A percentile compares a stretch with the other conserved stretches of the same genome.
phyloP scores from a whole-genome alignment of 2,329 filamentous ascomycete genomes.

The Pseudogymnoascus sp. region DNA sequence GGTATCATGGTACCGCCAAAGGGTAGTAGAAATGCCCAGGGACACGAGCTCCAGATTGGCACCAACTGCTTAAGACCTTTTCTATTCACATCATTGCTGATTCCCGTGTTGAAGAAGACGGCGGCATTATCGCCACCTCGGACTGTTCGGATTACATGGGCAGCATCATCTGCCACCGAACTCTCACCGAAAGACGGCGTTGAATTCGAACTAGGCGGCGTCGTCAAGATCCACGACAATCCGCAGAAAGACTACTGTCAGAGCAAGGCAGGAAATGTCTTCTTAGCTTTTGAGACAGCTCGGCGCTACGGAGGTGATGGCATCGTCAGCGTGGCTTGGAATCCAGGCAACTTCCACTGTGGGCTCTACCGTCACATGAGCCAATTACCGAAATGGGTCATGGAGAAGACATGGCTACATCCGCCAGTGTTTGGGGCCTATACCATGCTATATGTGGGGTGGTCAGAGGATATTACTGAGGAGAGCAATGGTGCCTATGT shows the following conservation, averaged over 20 bases:
- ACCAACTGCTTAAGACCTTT: conserved; percentile 13
- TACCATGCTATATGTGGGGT: too few species aligned
- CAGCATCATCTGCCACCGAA: background rate
- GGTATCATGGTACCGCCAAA: conserved; percentile 18
- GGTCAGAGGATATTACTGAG: too few species aligned
- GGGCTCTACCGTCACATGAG: background rate
- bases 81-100: conserved; percentile 27
- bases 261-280: conserved; percentile 21
- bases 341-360: background rate
- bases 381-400: background rate
- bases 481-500: too few species aligned
- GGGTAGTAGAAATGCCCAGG: conserved; percentile 11
- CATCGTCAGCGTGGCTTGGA: conserved; percentile 15
- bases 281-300: conserved; percentile 16
- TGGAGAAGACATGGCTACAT: background rate
- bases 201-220: background rate
- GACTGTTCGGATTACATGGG: conserved; percentile 14
- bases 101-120: conserved; percentile 28
- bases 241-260: conserved; percentile 14
- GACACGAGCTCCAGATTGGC: conserved; percentile 12
- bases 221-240: background rate
- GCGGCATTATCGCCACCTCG: conserved; percentile 13
- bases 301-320: conserved; percentile 12
- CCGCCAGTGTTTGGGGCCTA: background rate
- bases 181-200: background rate